Percentiles rank a stretch among this genome's conserved stretches.
Conservation (phyloP, 768 basidiomycete species). For the Leccinum disarticulatum region DNA sequence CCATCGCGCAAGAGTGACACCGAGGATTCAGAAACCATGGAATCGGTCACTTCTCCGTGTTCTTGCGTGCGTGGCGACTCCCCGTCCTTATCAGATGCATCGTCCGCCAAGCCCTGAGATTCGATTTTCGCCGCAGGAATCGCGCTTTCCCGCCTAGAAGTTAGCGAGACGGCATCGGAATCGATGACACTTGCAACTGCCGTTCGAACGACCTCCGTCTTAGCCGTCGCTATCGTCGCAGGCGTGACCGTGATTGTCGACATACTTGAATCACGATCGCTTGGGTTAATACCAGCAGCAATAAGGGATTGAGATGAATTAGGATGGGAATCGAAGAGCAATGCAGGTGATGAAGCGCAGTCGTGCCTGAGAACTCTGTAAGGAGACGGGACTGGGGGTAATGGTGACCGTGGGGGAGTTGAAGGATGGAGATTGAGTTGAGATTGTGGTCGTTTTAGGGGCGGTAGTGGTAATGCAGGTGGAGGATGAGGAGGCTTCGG, state of each 20-base stretch:
- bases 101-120: neutral
- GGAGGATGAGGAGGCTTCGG: slow-evolving; percentile 21
- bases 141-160: slow-evolving; percentile 15
- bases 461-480: slow-evolving; percentile 24
- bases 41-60: slow-evolving; percentile 13
- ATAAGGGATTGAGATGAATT: slow-evolving; percentile 23
- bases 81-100: neutral
- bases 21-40: slow-evolving; percentile 16
- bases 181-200: slow-evolving; percentile 54
- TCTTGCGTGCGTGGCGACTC: slow-evolving; percentile 11
- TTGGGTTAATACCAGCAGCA: slow-evolving; percentile 11
- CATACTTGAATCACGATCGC: slow-evolving; percentile 35
- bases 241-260: slow-evolving; percentile 44
- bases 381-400: slow-evolving; percentile 12
- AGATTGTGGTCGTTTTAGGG: slow-evolving; percentile 18
- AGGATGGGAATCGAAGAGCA: slow-evolving; percentile 10
- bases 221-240: slow-evolving; percentile 45
- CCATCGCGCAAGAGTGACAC: slow-evolving; percentile 19
- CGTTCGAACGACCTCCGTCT: slow-evolving; percentile 47
- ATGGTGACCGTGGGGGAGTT: slow-evolving; percentile 5
- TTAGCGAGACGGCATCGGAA: slow-evolving; percentile 25
- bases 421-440: slow-evolving; percentile 14
- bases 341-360: slow-evolving; percentile 2
- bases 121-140: slow-evolving; percentile 13
- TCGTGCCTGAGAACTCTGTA: neutral